These are phyloP conservation scores for Scenedesmus sp. DNA, from an alignment of 163 green algal species.

Conservation along the genomic window DNA sequence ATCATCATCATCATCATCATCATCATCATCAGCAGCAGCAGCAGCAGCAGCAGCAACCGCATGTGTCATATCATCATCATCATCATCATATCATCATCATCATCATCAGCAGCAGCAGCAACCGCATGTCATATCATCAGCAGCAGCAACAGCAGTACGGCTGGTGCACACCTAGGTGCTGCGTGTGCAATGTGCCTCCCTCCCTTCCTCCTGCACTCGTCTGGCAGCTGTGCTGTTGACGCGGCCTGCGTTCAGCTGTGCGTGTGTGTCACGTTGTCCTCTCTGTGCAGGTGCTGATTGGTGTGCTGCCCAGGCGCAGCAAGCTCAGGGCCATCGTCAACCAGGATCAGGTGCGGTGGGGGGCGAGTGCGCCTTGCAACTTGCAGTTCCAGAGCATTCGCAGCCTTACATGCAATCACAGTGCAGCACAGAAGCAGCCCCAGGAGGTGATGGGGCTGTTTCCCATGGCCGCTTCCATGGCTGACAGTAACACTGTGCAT, in stretches of 20 bases:
- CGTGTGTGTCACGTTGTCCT: not conserved
- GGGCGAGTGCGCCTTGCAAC: no score
- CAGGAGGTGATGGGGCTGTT: no score
- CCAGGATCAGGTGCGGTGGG: constrained; percentile 47
- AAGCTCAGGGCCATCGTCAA: constrained; percentile 30
- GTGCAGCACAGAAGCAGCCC: no score
- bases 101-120: not conserved
- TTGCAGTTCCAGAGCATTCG: no score
- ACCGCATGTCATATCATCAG: not conserved
- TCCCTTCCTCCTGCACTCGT: not conserved
- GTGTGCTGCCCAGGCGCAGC: constrained; percentile 13
- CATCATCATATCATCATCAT: no score
- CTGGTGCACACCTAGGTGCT: not conserved
- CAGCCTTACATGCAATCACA: no score
- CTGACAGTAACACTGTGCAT: no score
- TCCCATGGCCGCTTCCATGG: no score
- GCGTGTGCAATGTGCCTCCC: not conserved
- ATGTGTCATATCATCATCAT: no score
- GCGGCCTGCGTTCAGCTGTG: not conserved
- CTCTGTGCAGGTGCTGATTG: constrained; percentile 44
- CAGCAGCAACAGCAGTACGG: no score
- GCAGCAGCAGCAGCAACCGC: not conserved
- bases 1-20: no score
- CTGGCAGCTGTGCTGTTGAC: not conserved
- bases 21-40: not conserved